phyloP scores from a whole-genome alignment of 768 basidiomycete genomes.

The Boletus tylopilopsis region DNA sequence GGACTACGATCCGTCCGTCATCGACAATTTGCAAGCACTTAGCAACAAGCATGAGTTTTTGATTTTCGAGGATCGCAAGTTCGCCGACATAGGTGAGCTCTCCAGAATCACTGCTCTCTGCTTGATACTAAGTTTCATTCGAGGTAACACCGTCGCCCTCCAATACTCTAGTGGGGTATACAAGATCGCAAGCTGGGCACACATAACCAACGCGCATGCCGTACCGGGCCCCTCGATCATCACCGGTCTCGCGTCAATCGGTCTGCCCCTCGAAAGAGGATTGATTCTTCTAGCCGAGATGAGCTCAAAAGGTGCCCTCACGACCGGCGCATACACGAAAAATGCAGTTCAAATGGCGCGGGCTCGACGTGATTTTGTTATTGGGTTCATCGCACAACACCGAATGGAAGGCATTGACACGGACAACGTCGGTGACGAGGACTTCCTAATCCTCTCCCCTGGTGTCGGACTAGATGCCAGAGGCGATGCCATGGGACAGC shows the following conservation, averaged over 20 bases:
- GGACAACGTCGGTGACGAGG: slow-evolving; percentile 46
- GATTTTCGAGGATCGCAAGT: slow-evolving; percentile 98
- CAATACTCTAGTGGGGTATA: slow-evolving; percentile 94
- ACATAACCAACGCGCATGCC: slow-evolving; percentile 95
- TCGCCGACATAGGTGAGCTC: slow-evolving; percentile 89
- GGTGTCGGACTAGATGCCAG: slow-evolving; percentile 81
- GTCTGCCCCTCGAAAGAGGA: slow-evolving; percentile 76
- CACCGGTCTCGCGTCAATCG: slow-evolving; percentile 83
- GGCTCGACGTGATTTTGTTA: slow-evolving; percentile 77
- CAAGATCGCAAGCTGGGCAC: slow-evolving; percentile 93
- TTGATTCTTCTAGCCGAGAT: slow-evolving; percentile 93
- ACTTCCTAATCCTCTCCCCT: slow-evolving; percentile 89
- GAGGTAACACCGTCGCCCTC: slow-evolving; percentile 93
- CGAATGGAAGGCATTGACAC: slow-evolving; percentile 65
- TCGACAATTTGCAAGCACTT: slow-evolving; percentile 65
- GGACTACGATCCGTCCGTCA: slow-evolving; percentile 76
- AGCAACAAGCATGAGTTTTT: slow-evolving; percentile 84
- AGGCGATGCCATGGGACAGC: slow-evolving; percentile 90
- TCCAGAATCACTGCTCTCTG: not conserved
- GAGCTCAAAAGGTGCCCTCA: slow-evolving; percentile 86
- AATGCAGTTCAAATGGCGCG: slow-evolving; percentile 87
- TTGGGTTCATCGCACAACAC: slow-evolving; percentile 92
- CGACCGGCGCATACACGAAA: slow-evolving; percentile 78
- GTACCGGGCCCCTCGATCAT: slow-evolving; percentile 96
- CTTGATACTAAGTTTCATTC: slow-evolving; percentile 2